Evolutionary conservation across 192 early-diverging fungal species (phyloP), one percentile per base, ranked within the genome.

Genomic region (Podila epicladia): DNA sequence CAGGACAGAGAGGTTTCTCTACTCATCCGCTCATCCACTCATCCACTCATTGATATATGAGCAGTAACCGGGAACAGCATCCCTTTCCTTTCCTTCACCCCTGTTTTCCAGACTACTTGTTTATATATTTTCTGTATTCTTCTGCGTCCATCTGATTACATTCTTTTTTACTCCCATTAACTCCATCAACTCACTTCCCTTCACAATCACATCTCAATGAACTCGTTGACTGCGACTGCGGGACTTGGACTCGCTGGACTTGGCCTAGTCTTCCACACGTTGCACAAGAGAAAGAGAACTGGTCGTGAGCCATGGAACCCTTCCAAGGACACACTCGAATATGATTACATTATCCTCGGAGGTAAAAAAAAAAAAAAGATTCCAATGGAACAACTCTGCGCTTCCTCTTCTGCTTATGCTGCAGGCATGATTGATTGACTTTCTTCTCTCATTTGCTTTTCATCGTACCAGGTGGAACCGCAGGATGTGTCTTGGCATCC

Each of bases 401-500:
- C 12, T 45, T 45, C 15, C 9, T 37, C 12, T 45, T 45, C 15
- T 45, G 9, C 38, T 45, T 45, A 1, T 45, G 15, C 2, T 45
- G 15, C 2, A 45, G 41, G 17, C 41, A 45, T 3, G 41, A 17
- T 45, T 15, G 4, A 45, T 17, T 45, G 20, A 37, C 38, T 64
- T 22, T 5, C 35, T 45, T 64, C 2, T 48, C n/a, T 32, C 29
- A 49, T 15, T 58, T 58, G 26, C n/a, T 20, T 64, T 64, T 26
- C 8, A 3, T 15, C 17, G 41, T 15, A 17, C 38, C 13, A 73
- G 72, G 72, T 37, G 72, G 72, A 11, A 67, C 72, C 17, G 64
- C 72, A 9, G 72, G 72, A 9, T 73, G 72, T 32, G 72, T 73
- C 15, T 31, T 73, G 29, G 72, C 72, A 5, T 60, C 64, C 29